Conservation (phyloP, 345 rosid genomes). For the Lepidium sativum region DNA sequence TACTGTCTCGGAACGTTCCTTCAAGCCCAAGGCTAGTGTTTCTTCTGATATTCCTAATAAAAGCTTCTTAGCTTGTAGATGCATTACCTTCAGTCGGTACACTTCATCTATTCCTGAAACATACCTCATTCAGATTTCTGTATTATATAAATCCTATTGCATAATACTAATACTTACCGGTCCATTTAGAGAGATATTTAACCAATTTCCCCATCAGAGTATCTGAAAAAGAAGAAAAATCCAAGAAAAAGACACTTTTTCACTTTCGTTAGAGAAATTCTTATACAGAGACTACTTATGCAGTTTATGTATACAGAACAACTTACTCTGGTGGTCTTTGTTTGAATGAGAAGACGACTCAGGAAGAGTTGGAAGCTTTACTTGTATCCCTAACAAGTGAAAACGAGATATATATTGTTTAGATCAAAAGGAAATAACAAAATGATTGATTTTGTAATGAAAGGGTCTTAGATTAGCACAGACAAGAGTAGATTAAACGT, state of each 20-base stretch:
- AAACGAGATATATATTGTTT: not conserved
- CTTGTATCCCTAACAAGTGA: slow-evolving; percentile 19
- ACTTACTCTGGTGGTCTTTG: slow-evolving; percentile 15
- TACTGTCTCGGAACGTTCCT: slow-evolving; percentile 19
- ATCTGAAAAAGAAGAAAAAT: not conserved
- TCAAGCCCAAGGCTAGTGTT: slow-evolving; percentile 7
- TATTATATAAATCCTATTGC: not conserved
- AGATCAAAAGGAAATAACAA: not conserved
- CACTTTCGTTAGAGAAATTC: not conserved
- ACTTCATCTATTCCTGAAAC: slow-evolving; percentile 20
- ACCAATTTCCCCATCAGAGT: slow-evolving; percentile 8
- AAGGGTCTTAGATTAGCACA: slow-evolving; percentile 2
- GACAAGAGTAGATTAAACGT: slow-evolving; percentile 25
- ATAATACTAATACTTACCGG: not conserved
- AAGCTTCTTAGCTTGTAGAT: slow-evolving; percentile 22
- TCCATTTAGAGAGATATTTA: slow-evolving; percentile 17
- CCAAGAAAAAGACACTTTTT: not conserved
- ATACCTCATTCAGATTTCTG: not conserved
- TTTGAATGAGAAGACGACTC: slow-evolving; percentile 13
- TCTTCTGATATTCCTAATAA: slow-evolving; percentile 19
- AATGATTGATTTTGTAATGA: not conserved
- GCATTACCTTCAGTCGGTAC: slow-evolving; percentile 19
- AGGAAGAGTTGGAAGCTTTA: slow-evolving; percentile 23
- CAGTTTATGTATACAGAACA: not conserved
- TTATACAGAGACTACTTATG: not conserved